Evolutionary conservation across 352 stramenopile species (phyloP), one percentile per base, ranked within the genome.

Genomic region (Phytophthora colocasiae): DNA sequence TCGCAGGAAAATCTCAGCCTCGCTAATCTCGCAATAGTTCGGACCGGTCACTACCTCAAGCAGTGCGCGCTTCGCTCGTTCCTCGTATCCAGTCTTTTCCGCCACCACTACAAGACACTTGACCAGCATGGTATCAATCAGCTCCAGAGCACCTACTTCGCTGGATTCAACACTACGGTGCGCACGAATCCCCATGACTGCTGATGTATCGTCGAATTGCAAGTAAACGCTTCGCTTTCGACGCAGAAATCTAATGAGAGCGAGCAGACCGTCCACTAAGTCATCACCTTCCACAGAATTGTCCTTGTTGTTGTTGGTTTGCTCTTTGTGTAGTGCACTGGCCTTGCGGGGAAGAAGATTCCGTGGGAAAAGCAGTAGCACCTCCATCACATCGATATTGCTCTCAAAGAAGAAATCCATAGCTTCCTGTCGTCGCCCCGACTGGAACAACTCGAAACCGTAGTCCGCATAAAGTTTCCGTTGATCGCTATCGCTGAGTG

Each of bases 41-140:
- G 73, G 44, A 1, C 53, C 55, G 2, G 67, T 74, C 2, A 92
- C 82, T n/a, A 92, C 64, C 19, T 80, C 65, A 24, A 91, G 64
- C 14, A 95, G 69, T 44, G 77, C 69, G 39, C 66, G 75, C 39
- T 81, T 78, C 1, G 78, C 73, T n/a, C 57, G 54, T 17, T 69
- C 40, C 46, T 58, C 53, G 51, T 87, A 73, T 49, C 80, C 58
- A 3, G 44, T 31, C 26, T 83, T 79, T 58, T 91, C 78, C 11
- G 75, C 67, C 31, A 91, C 73, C 22, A 93, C 58, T 15, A 92
- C 85, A n/a, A 92, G 73, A 50, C 83, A 89, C 67, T 96, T 96
- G 29, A 96, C 69, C 2, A 94, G 58, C 43, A 96, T 89, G 2
- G 87, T 94, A 57, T 96, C 87, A 24, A 93, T 79, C 11, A 94